These are phyloP conservation scores for Colletotrichum horii DNA, from an alignment of 2,329 filamentous ascomycete genomes.

Conservation along the genomic window DNA sequence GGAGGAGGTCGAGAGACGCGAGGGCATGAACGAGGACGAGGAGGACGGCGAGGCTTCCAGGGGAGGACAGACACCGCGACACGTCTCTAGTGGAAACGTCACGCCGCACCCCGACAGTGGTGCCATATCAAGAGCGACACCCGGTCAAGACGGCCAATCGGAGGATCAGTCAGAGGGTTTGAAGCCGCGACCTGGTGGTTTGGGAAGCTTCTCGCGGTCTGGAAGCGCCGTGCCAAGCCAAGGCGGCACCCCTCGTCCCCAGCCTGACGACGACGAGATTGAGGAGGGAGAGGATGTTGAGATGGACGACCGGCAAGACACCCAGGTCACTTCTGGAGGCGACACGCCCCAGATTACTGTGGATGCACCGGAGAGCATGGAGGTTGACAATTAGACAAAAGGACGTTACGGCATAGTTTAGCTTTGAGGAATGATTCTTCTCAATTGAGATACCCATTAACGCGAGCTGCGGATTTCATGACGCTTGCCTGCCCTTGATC, in stretches of 20 bases:
- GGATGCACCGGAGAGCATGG: constrained; percentile 66
- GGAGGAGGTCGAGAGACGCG: constrained; percentile 87
- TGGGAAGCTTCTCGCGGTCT: constrained; percentile 32
- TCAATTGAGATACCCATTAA: constrained; percentile 22
- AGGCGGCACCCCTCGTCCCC: constrained; percentile 37
- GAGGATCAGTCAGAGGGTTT: constrained; percentile 34
- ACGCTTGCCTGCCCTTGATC: background rate
- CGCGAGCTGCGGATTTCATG: background rate
- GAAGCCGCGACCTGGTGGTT: constrained; percentile 15
- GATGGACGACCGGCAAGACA: constrained; percentile 57
- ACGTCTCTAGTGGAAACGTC: constrained; percentile 55
- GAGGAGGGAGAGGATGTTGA: constrained; percentile 60
- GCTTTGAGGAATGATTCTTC: background rate
- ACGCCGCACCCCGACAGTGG: constrained; percentile 55
- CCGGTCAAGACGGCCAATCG: constrained; percentile 30
- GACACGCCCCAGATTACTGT: constrained; percentile 55
- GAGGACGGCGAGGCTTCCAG: constrained; percentile 57
- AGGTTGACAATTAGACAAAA: constrained; percentile 48
- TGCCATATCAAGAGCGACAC: constrained; percentile 36
- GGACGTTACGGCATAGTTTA: background rate
- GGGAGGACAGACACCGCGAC: constrained; percentile 54
- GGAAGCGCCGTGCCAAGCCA: constrained; percentile 45
- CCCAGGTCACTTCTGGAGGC: constrained; percentile 39
- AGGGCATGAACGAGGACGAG: constrained; percentile 78
- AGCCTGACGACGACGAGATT: constrained; percentile 36